These are phyloP conservation scores for Trichoderma hamatum DNA, from an alignment of 2,329 filamentous ascomycete genomes.

Conservation along the genomic window DNA sequence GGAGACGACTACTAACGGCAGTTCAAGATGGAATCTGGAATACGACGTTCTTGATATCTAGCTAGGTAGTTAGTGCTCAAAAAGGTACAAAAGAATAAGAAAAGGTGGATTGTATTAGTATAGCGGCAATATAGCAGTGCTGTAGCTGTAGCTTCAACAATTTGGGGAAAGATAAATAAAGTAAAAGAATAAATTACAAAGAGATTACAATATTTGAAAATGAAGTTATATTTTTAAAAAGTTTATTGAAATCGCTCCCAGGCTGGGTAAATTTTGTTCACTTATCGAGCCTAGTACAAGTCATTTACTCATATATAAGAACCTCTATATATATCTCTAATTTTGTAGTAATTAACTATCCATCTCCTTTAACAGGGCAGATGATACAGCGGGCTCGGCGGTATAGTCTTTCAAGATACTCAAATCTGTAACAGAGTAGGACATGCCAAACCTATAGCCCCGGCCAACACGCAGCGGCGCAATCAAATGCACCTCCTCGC, in stretches of 20 bases:
- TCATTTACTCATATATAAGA: too few relatives aligned
- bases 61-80: neutral
- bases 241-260: too few relatives aligned
- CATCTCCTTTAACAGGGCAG: neutral
- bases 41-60: constrained; percentile 29
- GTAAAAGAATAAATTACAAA: neutral
- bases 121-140: neutral
- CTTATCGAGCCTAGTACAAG: too few relatives aligned
- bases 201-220: neutral
- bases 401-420: neutral
- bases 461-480: neutral
- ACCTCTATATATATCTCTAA: neutral
- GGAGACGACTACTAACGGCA: constrained; percentile 76
- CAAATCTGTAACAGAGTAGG: neutral
- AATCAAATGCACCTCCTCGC: neutral
- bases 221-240: neutral
- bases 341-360: neutral
- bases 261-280: too few relatives aligned
- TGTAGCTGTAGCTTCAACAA: neutral
- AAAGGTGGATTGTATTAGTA: neutral
- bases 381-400: neutral
- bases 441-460: neutral
- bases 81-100: neutral
- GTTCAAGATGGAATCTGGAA: constrained; percentile 35
- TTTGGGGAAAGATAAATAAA: neutral